A percentile compares a stretch with the other conserved stretches of the same genome.
Conservation (phyloP, 352 stramenopile species). For the Pythium diclinum region DNA sequence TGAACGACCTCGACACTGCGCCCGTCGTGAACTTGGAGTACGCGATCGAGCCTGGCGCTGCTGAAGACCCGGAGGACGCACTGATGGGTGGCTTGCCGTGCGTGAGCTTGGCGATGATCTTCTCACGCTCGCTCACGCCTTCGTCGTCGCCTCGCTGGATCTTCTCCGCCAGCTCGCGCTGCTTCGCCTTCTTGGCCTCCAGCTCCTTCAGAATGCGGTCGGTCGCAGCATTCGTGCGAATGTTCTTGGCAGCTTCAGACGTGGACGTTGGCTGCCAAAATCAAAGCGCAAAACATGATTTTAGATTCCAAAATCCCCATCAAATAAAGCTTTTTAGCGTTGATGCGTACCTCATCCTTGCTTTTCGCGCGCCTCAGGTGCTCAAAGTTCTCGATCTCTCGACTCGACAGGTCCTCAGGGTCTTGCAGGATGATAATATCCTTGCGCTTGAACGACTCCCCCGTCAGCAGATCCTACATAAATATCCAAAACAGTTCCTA, state of each 20-base stretch:
- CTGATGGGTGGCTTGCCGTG: slow-evolving; percentile 29
- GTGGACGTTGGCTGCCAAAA: background rate
- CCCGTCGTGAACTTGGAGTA: slow-evolving; percentile 89
- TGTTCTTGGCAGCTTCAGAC: slow-evolving; percentile 42
- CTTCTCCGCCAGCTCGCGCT: slow-evolving; percentile 69
- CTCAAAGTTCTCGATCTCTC: slow-evolving; percentile 98
- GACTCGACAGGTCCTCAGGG: slow-evolving; percentile 83
- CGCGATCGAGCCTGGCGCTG: slow-evolving; percentile 32
- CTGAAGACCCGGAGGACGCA: background rate
- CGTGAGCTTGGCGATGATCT: slow-evolving; percentile 69
- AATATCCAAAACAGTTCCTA: background rate
- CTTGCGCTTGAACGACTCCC: slow-evolving; percentile 89
- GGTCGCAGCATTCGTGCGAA: slow-evolving; percentile 80
- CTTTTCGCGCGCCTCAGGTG: slow-evolving; percentile 79
- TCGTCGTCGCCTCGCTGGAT: slow-evolving; percentile 50
- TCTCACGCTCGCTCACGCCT: slow-evolving; percentile 67
- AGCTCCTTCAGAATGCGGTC: slow-evolving; percentile 81
- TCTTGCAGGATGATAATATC: slow-evolving; percentile 96
- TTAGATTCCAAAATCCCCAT: background rate
- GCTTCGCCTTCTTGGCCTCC: slow-evolving; percentile 55
- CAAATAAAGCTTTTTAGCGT: background rate
- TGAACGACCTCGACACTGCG: slow-evolving; percentile 92
- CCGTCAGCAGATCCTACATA: slow-evolving; percentile 89
- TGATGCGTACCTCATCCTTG: slow-evolving; percentile 5
- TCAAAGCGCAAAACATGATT: background rate